These are phyloP conservation scores for Wickerhamiella azyma DNA, from an alignment of 805 yeast genomes.

Conservation along the genomic window DNA sequence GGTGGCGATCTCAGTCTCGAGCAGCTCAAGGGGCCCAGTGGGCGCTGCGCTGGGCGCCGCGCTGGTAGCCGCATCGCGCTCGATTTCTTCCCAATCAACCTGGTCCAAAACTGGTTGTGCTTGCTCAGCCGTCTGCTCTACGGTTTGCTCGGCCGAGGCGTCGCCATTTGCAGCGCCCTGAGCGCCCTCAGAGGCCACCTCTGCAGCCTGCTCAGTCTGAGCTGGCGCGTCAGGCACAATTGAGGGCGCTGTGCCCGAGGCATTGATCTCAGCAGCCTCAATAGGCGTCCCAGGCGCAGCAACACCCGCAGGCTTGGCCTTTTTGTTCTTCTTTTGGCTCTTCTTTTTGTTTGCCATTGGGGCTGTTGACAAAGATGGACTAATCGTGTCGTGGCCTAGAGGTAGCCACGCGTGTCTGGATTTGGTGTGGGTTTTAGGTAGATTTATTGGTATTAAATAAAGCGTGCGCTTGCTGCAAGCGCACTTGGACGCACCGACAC, in stretches of 20 bases:
- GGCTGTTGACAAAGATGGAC: not conserved
- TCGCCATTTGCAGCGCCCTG: not conserved
- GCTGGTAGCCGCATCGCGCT: not conserved
- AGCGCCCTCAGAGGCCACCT: not conserved
- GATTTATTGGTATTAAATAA: not conserved
- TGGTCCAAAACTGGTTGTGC: not conserved
- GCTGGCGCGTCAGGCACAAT: conserved; percentile 4
- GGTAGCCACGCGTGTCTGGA: too few relatives aligned
- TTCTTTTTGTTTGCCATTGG: conserved; percentile 4
- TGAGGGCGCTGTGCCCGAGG: conserved; percentile 2
- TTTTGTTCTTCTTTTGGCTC: not conserved
- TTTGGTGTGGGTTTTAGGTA: too few relatives aligned
- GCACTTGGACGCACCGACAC: too few relatives aligned
- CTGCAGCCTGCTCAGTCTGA: not conserved
- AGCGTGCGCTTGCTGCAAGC: too few relatives aligned
- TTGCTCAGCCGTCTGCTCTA: too few relatives aligned
- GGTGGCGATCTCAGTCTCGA: not conserved
- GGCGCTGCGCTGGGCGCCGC: not conserved
- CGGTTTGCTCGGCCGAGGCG: not conserved
- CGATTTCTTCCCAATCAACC: conserved; percentile 6
- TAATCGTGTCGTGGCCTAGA: not conserved
- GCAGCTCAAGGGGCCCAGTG: too few relatives aligned
- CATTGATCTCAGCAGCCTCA: not conserved
- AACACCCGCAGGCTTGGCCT: not conserved
- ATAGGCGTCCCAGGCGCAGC: not conserved